These are phyloP conservation scores for Colletotrichum sp. DNA, from an alignment of 2,329 filamentous ascomycete genomes.

Conservation along the genomic window DNA sequence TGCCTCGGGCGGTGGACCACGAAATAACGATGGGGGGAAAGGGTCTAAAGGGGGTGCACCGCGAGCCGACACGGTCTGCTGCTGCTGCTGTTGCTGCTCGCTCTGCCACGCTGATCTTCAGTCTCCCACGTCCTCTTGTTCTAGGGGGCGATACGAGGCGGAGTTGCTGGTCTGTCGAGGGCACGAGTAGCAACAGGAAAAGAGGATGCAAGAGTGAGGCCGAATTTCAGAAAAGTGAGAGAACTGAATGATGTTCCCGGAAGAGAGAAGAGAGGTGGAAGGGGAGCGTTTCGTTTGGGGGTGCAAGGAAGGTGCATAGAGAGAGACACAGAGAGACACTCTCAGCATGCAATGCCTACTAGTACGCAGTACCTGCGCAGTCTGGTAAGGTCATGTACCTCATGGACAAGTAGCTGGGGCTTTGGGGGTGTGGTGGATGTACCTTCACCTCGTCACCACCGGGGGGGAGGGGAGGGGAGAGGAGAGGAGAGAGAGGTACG, in stretches of 20 bases:
- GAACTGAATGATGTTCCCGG: not conserved
- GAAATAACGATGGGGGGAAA: constrained; percentile 19
- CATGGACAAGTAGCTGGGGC: not conserved
- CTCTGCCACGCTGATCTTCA: not conserved
- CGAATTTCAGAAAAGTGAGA: not conserved
- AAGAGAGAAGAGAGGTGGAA: not conserved
- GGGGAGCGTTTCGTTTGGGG: constrained; percentile 19
- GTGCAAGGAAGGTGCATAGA: constrained; percentile 4
- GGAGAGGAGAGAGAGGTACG: not conserved
- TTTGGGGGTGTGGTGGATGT: not conserved
- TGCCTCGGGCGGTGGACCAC: constrained; percentile 19
- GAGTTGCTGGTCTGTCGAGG: not conserved
- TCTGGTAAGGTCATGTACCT: not conserved
- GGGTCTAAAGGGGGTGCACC: constrained; percentile 15
- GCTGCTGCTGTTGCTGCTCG: not conserved
- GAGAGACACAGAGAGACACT: not conserved
- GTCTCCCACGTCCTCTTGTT: not conserved
- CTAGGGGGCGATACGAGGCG: not conserved
- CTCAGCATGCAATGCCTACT: not conserved
- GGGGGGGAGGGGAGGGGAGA: not conserved
- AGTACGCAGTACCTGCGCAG: not conserved
- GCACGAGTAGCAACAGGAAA: not conserved
- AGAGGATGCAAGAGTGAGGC: not conserved
- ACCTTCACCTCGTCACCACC: not conserved
- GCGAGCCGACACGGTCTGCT: not conserved